Evolutionary conservation across 257 asterid genomes (phyloP).

Genomic region (Nyctanthes arbortristis): DNA sequence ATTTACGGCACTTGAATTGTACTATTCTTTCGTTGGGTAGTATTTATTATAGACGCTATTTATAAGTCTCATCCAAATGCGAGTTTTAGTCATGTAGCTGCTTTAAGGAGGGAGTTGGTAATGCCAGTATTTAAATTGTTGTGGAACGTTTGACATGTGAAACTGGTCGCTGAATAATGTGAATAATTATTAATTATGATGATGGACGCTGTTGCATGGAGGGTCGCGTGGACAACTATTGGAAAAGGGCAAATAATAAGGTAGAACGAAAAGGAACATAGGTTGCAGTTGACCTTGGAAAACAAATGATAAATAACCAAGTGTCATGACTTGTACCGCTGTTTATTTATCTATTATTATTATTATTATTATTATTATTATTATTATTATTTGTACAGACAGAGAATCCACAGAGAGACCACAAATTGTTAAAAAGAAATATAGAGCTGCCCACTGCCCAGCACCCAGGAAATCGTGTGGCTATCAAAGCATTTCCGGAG

Average conservation of each 20-base stretch:
- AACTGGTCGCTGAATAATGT: not conserved
- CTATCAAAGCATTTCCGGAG: not conserved
- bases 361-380: too few species aligned
- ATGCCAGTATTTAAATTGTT: not conserved
- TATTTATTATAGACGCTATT: not conserved
- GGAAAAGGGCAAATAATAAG: not conserved
- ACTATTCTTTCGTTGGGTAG: constrained; percentile 14
- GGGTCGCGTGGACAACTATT: not conserved
- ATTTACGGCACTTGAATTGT: constrained; percentile 15
- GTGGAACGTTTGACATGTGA: not conserved
- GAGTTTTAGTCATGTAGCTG: not conserved
- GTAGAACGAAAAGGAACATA: not conserved
- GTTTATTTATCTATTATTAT: not conserved
- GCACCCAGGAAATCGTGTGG: not conserved
- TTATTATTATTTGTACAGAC: not conserved
- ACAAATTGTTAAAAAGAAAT: not conserved
- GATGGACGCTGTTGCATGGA: not conserved
- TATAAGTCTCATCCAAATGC: not conserved
- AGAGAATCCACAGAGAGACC: not conserved
- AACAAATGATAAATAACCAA: not conserved
- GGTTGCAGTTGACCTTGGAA: not conserved
- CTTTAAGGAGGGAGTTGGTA: not conserved
- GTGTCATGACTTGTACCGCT: not conserved
- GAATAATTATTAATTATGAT: not conserved
- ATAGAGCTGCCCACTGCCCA: not conserved